Evolutionary conservation across 2,329 filamentous ascomycete genomes (phyloP), one percentile per base, ranked within the genome.

Genomic region (Rhexocercosporidium sp.): DNA sequence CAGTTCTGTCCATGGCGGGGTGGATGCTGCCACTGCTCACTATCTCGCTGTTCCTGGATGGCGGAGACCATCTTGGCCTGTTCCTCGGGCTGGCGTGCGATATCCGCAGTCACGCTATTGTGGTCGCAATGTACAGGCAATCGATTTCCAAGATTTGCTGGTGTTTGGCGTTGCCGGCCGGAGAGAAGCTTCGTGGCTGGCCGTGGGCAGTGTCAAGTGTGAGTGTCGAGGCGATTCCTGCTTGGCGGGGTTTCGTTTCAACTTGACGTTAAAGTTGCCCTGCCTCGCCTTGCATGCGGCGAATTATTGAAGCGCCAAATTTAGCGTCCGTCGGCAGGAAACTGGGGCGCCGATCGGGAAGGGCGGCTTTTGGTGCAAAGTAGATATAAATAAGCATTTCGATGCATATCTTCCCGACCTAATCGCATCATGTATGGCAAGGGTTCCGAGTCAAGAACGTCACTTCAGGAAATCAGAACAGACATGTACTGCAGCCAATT

Each of bases 41-140:
- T 84, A 72, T 92, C 89, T 75, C 90, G 90, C 84, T 97, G 93
- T 76, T 94, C 89, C 77, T 94, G 89, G 77, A 97, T 91, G 75
- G 94, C 88, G 72, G 94, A 97, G 80, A 91, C 91, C 93, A 97
- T 97, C 75, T 80, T 89, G 84, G 80, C 63, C 39, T 53, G 49
- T 22, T 60, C 47, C 60, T 20, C 27, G n/a, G 25, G 29, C 60
- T 59, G 46, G 22, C 16, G 22, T 44, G 34, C 37, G 31, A 51
- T 16, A 18, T n/a, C 18, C 59, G 12, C 31, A 62, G 62, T 69
- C 61, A 46, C n/a, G n/a, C n/a, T n/a, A 49, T 64, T 62, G 64
- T 54, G 59, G 62, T 66, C 62, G 65, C 62, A 31, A 60, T 46
- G 66, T 65, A 44, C 44, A 65, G 20, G 44, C 3, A 6, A 27